phyloP scores from a whole-genome alignment of 805 yeast species.

The Saitoella complicata region DNA sequence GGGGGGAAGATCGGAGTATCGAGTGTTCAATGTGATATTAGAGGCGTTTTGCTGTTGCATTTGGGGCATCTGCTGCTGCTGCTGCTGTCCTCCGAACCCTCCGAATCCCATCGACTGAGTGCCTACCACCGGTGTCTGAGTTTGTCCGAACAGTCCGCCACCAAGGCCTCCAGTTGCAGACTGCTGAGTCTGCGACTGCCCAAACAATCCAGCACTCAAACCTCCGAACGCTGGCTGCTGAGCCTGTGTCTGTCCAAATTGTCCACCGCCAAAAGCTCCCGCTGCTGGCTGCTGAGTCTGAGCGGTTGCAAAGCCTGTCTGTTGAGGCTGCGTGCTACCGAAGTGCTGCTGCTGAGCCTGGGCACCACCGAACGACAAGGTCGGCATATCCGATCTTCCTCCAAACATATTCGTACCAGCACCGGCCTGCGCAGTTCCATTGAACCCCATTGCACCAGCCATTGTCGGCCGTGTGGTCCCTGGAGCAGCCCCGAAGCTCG shows the following conservation, averaged over 20 bases:
- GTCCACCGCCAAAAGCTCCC: not conserved
- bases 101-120: not conserved
- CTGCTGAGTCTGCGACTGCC: not conserved
- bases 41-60: conserved; percentile 1
- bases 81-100: conserved; percentile 11
- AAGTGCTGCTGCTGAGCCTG: conserved; percentile 4
- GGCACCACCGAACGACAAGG: not conserved
- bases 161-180: not conserved
- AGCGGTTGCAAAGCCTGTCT: too few relatives aligned
- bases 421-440: too few relatives aligned
- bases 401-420: not conserved
- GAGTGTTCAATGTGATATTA: conserved; percentile 36
- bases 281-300: conserved; percentile 3
- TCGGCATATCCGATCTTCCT: not conserved
- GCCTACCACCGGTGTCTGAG: not conserved
- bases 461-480: too few relatives aligned
- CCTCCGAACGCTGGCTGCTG: conserved; percentile 14
- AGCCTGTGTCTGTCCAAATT: not conserved
- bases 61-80: conserved; percentile 7
- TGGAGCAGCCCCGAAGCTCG: too few relatives aligned
- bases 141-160: conserved; percentile 10
- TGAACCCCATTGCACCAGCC: too few relatives aligned
- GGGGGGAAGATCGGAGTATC: conserved; percentile 41
- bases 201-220: not conserved
- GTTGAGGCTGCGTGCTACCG: conserved; percentile 8